A percentile compares a stretch with the other conserved stretches of the same genome.
Evolutionary conservation across 2,329 filamentous ascomycete genomes (phyloP).

Genomic region (Ophiosphaerella narmari): DNA sequence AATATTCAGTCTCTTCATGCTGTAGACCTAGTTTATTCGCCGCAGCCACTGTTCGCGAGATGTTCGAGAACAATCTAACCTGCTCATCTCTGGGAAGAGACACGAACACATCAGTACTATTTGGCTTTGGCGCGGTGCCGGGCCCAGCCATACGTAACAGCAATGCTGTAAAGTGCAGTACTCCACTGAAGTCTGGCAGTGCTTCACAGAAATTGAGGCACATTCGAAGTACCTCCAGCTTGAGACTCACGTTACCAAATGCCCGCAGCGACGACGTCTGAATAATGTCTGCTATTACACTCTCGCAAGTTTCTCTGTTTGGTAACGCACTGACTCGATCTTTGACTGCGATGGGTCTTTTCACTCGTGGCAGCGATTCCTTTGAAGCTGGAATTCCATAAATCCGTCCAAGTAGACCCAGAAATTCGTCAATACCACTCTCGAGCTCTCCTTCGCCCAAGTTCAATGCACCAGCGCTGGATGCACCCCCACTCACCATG

Average conservation of each 20-base stretch:
- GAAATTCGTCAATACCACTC: conserved; percentile 48
- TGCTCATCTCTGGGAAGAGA: conserved; percentile 82
- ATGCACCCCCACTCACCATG: conserved; percentile 56
- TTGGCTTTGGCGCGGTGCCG: conserved; percentile 71
- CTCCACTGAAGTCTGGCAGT: conserved; percentile 85
- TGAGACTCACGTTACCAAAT: conserved; percentile 80
- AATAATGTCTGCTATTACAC: conserved; percentile 58
- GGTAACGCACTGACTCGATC: not conserved
- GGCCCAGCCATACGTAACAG: conserved; percentile 81
- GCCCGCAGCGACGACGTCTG: conserved; percentile 56
- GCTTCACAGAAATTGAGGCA: conserved; percentile 95
- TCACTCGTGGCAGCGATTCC: conserved; percentile 8
- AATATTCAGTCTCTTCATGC: conserved; percentile 80
- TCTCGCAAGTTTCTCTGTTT: conserved; percentile 44
- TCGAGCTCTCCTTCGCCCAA: conserved; percentile 44
- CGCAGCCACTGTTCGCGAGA: conserved; percentile 80
- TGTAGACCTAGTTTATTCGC: conserved; percentile 74
- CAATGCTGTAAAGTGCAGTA: conserved; percentile 85
- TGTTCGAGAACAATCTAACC: conserved; percentile 78
- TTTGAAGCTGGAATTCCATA: conserved; percentile 49
- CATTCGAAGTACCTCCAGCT: conserved; percentile 84
- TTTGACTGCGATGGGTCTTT: not conserved
- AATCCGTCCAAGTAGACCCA: conserved; percentile 47
- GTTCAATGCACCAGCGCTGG: conserved; percentile 78
- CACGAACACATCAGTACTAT: conserved; percentile 70